These are phyloP conservation scores for Metschnikowia shivogae DNA, from an alignment of 805 yeast genomes.

Conservation along the genomic window DNA sequence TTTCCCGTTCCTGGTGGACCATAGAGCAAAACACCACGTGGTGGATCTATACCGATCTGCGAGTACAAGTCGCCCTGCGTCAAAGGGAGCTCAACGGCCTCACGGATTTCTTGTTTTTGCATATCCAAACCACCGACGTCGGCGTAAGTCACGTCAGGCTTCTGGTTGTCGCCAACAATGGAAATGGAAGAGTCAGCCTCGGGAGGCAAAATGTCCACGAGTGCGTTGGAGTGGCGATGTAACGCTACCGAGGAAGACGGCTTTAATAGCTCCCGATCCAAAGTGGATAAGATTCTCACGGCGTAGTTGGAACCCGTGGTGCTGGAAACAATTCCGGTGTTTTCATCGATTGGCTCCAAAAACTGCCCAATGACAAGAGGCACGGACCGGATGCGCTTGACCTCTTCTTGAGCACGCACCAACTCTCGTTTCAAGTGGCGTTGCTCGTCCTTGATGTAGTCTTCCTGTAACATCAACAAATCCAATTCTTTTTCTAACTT, in stretches of 20 bases:
- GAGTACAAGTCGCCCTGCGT: constrained; percentile 93
- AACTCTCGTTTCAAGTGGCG: constrained; percentile 93
- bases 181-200: constrained; percentile 97
- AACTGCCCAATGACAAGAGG: constrained; percentile 98
- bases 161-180: constrained; percentile 90
- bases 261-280: constrained; percentile 90
- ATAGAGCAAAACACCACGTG: constrained; percentile 92
- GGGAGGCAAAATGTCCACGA: constrained; percentile 96
- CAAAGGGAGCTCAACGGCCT: constrained; percentile 95
- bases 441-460: constrained; percentile 95
- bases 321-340: constrained; percentile 93
- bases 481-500: constrained; percentile 88
- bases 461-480: constrained; percentile 82
- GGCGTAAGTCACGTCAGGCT: constrained; percentile 88
- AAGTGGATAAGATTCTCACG: constrained; percentile 88
- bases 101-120: constrained; percentile 98
- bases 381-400: constrained; percentile 93
- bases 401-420: constrained; percentile 97
- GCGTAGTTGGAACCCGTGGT: constrained; percentile 98
- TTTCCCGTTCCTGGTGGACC: constrained; percentile 99
- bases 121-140: constrained; percentile 98
- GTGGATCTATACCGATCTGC: constrained; percentile 98
- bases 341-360: constrained; percentile 93
- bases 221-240: constrained; percentile 97
- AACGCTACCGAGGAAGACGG: constrained; percentile 95